A percentile compares a stretch with the other conserved stretches of the same genome.
phyloP scores from a whole-genome alignment of 2,329 filamentous ascomycete genomes.

The Diaporthe sp. region DNA sequence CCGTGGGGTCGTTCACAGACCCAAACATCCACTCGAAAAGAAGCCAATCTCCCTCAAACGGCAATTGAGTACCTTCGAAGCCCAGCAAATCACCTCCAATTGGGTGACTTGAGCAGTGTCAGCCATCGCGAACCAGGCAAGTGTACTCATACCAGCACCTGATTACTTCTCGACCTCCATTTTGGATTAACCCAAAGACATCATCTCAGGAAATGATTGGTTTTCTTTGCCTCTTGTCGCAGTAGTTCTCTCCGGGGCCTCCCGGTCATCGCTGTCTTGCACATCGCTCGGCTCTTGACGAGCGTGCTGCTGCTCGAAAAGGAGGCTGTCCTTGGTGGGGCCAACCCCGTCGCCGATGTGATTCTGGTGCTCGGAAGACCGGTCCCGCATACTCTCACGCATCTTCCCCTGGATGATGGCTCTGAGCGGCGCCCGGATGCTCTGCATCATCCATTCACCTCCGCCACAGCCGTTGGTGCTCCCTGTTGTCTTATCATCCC shows the following conservation, averaged over 20 bases:
- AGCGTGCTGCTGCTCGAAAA: not conserved
- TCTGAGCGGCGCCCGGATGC: not conserved
- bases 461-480: not conserved
- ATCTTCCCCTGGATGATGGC: not conserved
- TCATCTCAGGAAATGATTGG: not conserved
- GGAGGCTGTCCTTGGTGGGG: not conserved
- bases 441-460: not conserved
- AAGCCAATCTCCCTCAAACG: not conserved
- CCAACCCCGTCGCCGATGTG: not conserved
- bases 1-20: not conserved
- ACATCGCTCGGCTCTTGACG: not conserved
- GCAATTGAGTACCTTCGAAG: not conserved
- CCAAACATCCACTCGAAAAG: not conserved
- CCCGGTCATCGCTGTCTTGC: not conserved
- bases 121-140: not conserved
- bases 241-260: too few species aligned
- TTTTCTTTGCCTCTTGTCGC: not conserved
- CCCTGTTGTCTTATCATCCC: not conserved
- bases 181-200: not conserved
- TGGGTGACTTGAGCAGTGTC: not conserved
- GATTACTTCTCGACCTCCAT: not conserved
- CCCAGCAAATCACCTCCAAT: not conserved
- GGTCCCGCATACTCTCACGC: not conserved
- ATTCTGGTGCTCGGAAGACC: not conserved
- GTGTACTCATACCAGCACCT: not conserved